These are phyloP conservation scores for Aspergillus pseudoterreus DNA, from an alignment of 2,329 filamentous ascomycete genomes.

Conservation along the genomic window DNA sequence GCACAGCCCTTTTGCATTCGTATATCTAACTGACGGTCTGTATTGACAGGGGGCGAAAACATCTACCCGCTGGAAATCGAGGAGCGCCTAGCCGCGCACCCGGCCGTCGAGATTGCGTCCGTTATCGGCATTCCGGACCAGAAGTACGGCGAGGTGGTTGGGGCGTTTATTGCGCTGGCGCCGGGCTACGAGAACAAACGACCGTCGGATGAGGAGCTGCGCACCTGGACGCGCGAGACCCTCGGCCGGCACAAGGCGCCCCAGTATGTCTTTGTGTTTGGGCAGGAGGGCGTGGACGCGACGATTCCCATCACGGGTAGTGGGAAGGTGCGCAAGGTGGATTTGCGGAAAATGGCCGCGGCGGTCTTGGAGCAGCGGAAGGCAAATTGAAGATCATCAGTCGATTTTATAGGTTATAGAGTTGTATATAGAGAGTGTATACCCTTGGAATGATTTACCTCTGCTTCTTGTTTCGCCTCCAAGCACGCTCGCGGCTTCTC, in stretches of 20 bases:
- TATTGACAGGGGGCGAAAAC: slow-evolving; percentile 61
- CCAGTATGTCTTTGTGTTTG: slow-evolving; percentile 72
- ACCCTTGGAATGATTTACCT: neutral
- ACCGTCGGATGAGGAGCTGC: slow-evolving; percentile 54
- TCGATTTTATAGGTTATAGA: too few species aligned
- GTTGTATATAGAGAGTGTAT: too few species aligned
- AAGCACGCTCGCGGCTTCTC: neutral
- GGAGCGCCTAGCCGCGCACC: slow-evolving; percentile 65
- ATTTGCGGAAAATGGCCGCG: slow-evolving; percentile 49
- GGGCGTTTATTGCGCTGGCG: slow-evolving; percentile 52
- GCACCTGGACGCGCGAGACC: slow-evolving; percentile 59
- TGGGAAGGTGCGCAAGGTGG: slow-evolving; percentile 64
- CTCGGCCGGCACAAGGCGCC: slow-evolving; percentile 68
- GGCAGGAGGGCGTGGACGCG: slow-evolving; percentile 52
- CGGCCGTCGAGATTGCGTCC: slow-evolving; percentile 59
- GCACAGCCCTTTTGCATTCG: neutral
- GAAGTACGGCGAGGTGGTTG: slow-evolving; percentile 72
- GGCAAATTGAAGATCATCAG: neutral
- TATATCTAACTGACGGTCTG: neutral
- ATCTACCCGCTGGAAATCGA: slow-evolving; percentile 73
- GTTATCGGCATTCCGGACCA: slow-evolving; percentile 67
- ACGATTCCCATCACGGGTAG: slow-evolving; percentile 65
- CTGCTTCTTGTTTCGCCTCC: neutral
- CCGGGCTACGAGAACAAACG: slow-evolving; percentile 23
- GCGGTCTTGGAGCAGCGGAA: slow-evolving; percentile 37